These are phyloP conservation scores for Wickerhamomyces silvicola DNA, from an alignment of 805 yeast species.

Conservation along the genomic window DNA sequence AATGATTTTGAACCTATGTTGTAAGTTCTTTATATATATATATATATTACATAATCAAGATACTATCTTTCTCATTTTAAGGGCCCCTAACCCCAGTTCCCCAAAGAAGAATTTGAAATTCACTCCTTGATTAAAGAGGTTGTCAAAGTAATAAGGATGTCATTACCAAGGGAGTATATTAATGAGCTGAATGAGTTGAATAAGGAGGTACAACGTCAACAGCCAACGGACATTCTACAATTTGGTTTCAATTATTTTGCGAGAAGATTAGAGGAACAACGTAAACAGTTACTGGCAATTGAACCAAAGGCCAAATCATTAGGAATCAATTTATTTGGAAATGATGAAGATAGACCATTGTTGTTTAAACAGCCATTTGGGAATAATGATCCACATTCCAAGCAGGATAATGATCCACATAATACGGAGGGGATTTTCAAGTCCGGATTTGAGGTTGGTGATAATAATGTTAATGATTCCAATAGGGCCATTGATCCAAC, in stretches of 20 bases:
- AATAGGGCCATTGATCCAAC: conserved; percentile 6
- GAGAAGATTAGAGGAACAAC: conserved; percentile 52
- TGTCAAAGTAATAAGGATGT: conserved; percentile 16
- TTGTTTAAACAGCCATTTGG: conserved; percentile 42
- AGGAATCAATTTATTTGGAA: conserved; percentile 41
- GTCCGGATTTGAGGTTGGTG: conserved; percentile 21
- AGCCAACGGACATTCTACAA: conserved; percentile 66
- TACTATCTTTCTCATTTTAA: conserved; percentile 11
- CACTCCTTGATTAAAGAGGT: background rate
- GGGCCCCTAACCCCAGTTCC: no score
- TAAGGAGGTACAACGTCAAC: conserved; percentile 43
- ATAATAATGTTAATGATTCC: conserved; percentile 1
- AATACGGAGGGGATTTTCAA: conserved; percentile 17
- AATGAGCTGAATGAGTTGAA: conserved; percentile 61
- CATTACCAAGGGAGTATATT: conserved; percentile 30
- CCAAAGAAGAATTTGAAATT: no score
- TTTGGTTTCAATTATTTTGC: conserved; percentile 73
- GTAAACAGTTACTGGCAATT: conserved; percentile 45
- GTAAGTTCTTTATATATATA: background rate
- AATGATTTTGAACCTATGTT: no score
- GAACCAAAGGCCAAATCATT: conserved; percentile 42
- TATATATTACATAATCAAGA: background rate
- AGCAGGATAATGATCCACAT: conserved; percentile 23
- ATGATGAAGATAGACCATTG: conserved; percentile 23
- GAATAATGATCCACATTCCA: conserved; percentile 57